Conservation (phyloP, 2,329 filamentous ascomycete species). For the Aureobasidium sp. region DNA sequence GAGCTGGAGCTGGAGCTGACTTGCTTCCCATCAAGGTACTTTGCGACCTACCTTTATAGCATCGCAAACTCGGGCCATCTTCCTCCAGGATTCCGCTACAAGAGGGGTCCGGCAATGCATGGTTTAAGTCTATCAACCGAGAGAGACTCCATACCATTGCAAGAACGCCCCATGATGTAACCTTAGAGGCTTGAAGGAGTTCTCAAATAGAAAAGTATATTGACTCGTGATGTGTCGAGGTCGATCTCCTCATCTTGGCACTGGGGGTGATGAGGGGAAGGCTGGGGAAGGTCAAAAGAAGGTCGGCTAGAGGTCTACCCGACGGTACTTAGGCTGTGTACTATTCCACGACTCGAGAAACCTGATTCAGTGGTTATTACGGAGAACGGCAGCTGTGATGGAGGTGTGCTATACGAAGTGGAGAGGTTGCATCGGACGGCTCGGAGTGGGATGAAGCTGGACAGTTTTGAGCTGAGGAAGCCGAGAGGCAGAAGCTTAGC, state of each 20-base stretch:
- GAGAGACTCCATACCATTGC: neutral
- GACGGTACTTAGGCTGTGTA: neutral
- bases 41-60: conserved; percentile 1
- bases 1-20: neutral
- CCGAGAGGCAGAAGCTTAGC: neutral
- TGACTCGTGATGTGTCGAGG: neutral
- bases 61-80: neutral
- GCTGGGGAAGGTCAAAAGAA: neutral
- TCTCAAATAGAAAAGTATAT: neutral
- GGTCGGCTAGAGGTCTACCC: neutral
- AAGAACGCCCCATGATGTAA: conserved; percentile 4
- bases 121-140: neutral
- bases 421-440: neutral
- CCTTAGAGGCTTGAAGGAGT: too few species aligned
- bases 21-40: neutral
- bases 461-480: neutral
- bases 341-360: neutral
- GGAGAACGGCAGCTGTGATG: neutral
- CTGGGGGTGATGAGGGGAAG: neutral
- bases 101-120: conserved; percentile 6
- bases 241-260: neutral
- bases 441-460: neutral
- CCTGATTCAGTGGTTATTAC: neutral
- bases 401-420: neutral
- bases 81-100: neutral